Evolutionary conservation across 768 basidiomycete species (phyloP), one percentile per base, ranked within the genome.

Genomic region (Leucocoprinus birnbaumii): DNA sequence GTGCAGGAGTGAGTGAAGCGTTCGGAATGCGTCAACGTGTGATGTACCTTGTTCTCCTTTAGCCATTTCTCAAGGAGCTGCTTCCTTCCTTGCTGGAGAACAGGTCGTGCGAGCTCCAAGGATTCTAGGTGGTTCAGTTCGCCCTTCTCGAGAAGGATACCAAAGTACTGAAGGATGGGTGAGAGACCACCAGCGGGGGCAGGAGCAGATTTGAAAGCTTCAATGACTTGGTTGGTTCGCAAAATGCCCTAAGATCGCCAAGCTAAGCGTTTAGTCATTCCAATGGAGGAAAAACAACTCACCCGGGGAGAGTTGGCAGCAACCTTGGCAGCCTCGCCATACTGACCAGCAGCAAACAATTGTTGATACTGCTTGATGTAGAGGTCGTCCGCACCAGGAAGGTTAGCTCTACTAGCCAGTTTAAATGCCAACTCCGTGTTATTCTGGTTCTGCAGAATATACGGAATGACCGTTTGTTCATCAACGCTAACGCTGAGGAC

Each of bases 391-490:
- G 97, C 97, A 58, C 97, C 97, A 31, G 97, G 96, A 41, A 99
- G 78, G 66, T 98, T 94, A 10, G 89, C 97, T 51, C 97, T 88
- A 59, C 94, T 94, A 1, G 97, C 94, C 55, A 99, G 83, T 71
- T 97, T 97, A 80, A 98, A 96, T 9, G 97, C 97, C 50, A 99
- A 88, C 59, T 97, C 95, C 53, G 93, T 89, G 73, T 98, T 98
- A 78, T 97, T 98, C 65, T 98, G 82, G 4, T 91, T 93, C 45
- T 84, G 85, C 58, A 98, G 78, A 61, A 97, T 91, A 71, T 98
- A 99, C 2, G 96, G 96, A 60, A 99, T 85, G 65, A 98, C 85
- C 18, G 94, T 94, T 65, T 92, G 86, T 66, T 98, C 97, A 70
- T 99, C 97, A 60, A 98, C 89, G 60, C 88, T 94, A 59, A 99